Conservation (phyloP, 495 filamentous ascomycete genomes). For the Xylaria sp. region DNA sequence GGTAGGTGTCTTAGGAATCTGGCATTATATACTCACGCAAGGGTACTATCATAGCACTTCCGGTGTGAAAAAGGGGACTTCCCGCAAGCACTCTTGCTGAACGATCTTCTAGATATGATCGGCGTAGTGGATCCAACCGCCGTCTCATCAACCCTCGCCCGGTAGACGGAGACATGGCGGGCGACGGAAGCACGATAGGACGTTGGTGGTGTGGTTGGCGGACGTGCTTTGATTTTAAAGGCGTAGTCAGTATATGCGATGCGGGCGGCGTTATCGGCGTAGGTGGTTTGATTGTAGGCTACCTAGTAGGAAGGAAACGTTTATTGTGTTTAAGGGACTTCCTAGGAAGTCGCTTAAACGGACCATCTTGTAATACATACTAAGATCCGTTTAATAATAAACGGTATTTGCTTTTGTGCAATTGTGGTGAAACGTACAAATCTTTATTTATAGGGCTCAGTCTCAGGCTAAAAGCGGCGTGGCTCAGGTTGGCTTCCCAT, state of each 20-base stretch:
- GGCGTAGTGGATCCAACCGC: not conserved
- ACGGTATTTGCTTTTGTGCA: constrained; percentile 11
- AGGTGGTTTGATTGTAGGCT: not conserved
- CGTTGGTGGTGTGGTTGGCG: too few relatives aligned
- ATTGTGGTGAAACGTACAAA: not conserved
- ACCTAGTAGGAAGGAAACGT: too few relatives aligned
- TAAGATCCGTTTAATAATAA: constrained; percentile 13
- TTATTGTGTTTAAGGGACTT: constrained; percentile 4
- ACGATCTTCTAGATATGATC: constrained; percentile 4
- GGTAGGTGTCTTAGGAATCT: not conserved
- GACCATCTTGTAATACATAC: constrained; percentile 13
- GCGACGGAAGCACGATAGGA: not conserved
- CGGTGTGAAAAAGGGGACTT: constrained; percentile 7
- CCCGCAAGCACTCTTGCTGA: constrained; percentile 11
- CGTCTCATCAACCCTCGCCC: not conserved
- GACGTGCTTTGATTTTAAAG: too few relatives aligned
- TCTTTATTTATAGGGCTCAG: not conserved
- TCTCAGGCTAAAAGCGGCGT: constrained; percentile 8
- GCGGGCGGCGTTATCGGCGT: too few relatives aligned
- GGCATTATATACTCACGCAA: not conserved
- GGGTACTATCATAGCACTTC: constrained; percentile 8
- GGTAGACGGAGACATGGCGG: not conserved
- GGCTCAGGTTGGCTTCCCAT: constrained; percentile 1
- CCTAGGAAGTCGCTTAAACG: constrained; percentile 9
- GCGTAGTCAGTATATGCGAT: too few relatives aligned